Percentiles rank a stretch among this genome's conserved stretches.
phyloP scores from a whole-genome alignment of 2,329 filamentous ascomycete genomes.

The Simplicillium sp. region DNA sequence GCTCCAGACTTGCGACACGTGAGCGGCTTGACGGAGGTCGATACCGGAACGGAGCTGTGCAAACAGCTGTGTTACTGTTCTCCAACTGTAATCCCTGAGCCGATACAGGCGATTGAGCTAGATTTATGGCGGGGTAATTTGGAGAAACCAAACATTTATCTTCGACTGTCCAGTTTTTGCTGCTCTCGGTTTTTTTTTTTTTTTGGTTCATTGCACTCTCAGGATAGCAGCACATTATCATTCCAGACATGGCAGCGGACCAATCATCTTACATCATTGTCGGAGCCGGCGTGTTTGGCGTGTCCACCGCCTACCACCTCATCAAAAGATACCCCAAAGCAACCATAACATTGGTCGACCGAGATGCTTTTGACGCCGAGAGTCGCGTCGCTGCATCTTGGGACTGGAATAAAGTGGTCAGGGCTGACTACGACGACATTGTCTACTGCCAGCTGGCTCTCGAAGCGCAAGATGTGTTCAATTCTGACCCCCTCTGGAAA shows the following conservation, averaged over 20 bases:
- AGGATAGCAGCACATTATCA: no score
- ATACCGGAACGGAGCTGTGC: no score
- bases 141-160: no score
- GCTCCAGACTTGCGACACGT: no score
- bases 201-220: no score
- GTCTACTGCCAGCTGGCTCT: conserved; percentile 56
- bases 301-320: conserved; percentile 56
- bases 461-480: conserved; percentile 56
- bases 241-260: not conserved
- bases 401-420: conserved; percentile 66
- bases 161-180: no score
- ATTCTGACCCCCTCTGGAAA: conserved; percentile 44
- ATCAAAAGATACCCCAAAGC: conserved; percentile 39
- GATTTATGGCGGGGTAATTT: no score
- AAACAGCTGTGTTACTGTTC: no score
- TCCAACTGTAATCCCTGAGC: no score
- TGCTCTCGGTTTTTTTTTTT: no score
- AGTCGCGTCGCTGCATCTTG: conserved; percentile 51
- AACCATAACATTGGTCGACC: conserved; percentile 48
- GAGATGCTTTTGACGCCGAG: conserved; percentile 38
- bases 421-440: conserved; percentile 57
- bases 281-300: conserved; percentile 57
- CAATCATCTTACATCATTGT: conserved; percentile 43
- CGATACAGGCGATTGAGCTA: no score
- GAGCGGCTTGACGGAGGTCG: no score